Base-by-base conservation (phyloP, 2,329 filamentous ascomycete species). In the Zalaria obscura region DNA sequence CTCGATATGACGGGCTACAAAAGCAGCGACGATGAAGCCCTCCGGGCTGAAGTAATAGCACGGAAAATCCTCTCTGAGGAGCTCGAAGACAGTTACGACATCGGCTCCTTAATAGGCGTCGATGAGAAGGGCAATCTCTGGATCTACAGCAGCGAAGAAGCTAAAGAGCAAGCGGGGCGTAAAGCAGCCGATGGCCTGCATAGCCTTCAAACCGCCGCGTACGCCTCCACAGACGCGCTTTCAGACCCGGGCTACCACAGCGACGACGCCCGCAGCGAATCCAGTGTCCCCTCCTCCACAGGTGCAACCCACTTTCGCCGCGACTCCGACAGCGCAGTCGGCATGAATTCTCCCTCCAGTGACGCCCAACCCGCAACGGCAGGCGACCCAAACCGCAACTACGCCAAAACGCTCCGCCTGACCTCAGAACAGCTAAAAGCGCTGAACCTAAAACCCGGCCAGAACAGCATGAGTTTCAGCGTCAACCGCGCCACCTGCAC, bases 81-180 rank as follows among this genome's bases (percentile, higher is more conserved):
- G 62, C 66, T 96, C 9, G 84, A 94, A 53, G 91, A 88, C 25
- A 87, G 89, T 56, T 95, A 95, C 59, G 91, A 98, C 57, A 93
- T 98, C 52, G 91, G 91, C 4, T 82, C 89, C 2, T 70, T 98
- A 27, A 94, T 98, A 52, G 91, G 88, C 8, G 89, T 91, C 36
- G 91, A 98, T 56, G 87, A 93, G 55, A 78, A 91, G 45, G 91
- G 91, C 5, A 98, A 98, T 54, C 70, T 98, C n/a, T 96, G 91
- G 89, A 96, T 98, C 50, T 98, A 98, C 65, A 91, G 87, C 63
- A 96, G 88, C 53, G 88, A 96, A 60, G 88, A 94, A 55, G 87
- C 91, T 25, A 96, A 95, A 56, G 82, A 91, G 53, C 82, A 83
- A 5, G 89, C 89, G 28, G 80, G 80, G 66, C 79, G 81, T 32